Percentiles rank a stretch among this genome's conserved stretches.
Evolutionary conservation across 1,139 yeast genomes (phyloP).

Genomic region (Wickerhamomyces sp.): DNA sequence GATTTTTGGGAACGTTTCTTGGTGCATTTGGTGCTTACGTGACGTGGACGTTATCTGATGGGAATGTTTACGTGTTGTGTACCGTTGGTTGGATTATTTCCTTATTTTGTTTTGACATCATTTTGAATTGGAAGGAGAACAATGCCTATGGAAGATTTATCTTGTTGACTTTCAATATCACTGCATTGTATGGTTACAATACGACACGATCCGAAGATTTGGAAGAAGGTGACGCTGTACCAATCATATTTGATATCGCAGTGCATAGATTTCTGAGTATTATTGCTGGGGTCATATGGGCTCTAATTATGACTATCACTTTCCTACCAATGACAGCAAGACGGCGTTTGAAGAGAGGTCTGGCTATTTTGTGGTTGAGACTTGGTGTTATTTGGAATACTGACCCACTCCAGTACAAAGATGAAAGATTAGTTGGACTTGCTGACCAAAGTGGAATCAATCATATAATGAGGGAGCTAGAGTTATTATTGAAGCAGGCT

Average conservation of each 20-base stretch:
- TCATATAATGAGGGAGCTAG: conserved; percentile 56
- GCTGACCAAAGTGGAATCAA: conserved; percentile 51
- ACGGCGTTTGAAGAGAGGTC: conserved; percentile 55
- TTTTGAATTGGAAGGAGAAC: conserved; percentile 59
- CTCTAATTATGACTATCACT: conserved; percentile 55
- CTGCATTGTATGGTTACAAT: conserved; percentile 73
- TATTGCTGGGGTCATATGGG: conserved; percentile 72
- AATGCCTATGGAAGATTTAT: conserved; percentile 71
- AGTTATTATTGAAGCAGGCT: conserved; percentile 60
- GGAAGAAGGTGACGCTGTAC: conserved; percentile 58
- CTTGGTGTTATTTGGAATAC: conserved; percentile 82
- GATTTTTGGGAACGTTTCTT: conserved; percentile 68
- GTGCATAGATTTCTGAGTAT: conserved; percentile 74
- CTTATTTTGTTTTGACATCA: conserved; percentile 61
- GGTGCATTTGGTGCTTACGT: conserved; percentile 63
- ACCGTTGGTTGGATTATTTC: conserved; percentile 56
- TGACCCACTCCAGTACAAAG: conserved; percentile 38
- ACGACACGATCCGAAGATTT: conserved; percentile 56
- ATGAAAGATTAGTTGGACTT: conserved; percentile 42
- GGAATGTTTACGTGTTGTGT: conserved; percentile 50
- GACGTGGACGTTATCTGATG: conserved; percentile 56
- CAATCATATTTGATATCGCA: conserved; percentile 72
- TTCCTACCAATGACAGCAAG: conserved; percentile 77
- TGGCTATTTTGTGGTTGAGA: conserved; percentile 69
- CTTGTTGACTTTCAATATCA: conserved; percentile 69